Evolutionary conservation across 352 stramenopile genomes (phyloP), one percentile per base, ranked within the genome.

Genomic region (Globisporangium recalcitrans): DNA sequence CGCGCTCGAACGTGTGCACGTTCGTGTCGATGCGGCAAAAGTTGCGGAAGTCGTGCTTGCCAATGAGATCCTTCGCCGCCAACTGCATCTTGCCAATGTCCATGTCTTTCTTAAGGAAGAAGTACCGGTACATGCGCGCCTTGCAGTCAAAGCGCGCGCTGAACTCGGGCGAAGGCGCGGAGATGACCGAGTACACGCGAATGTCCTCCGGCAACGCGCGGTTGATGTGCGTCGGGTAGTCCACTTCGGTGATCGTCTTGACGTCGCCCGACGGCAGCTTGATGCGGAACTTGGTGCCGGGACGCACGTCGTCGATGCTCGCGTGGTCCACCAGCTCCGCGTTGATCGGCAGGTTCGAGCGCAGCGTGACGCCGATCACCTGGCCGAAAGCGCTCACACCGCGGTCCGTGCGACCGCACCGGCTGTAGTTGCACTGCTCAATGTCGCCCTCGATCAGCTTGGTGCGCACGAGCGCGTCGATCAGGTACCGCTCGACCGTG

Each of bases 1-100:
- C 72, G 29, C 97, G 85, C 71, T 93, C 81, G 77, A 98, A 99
- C 67, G 97, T 98, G 52, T 94, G 95, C 27, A 98, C 97, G 60
- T 98, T 98, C 8, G 94, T 85, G 77, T 99, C 96, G 74, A 99
- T 99, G 68, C 98, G 98, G 70, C 97, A 99, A 63, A 99, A 98
- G 70, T 99, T 99, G 54, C 98, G 91, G 75, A 98, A 99, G 75
- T 99, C 98, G 71, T 99, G 96, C 52, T 89, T 80, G 10, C 98
- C 98, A 4, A 98, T 80, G 54, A 99, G 86, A 31, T 78, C 70
- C 26, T 85, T 52, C 4, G 97, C 85, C 4, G 87, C 97, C 8
- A 62, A n/a, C 4, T 78, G 73, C 93, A 99, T 99, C 5, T 69
- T 71, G 4, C 77, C 74, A 29, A 95, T 76, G 65, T 91, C 75